Evolutionary conservation across 2,329 filamentous ascomycete species (phyloP).

Genomic region (Furcasterigmium furcatum): DNA sequence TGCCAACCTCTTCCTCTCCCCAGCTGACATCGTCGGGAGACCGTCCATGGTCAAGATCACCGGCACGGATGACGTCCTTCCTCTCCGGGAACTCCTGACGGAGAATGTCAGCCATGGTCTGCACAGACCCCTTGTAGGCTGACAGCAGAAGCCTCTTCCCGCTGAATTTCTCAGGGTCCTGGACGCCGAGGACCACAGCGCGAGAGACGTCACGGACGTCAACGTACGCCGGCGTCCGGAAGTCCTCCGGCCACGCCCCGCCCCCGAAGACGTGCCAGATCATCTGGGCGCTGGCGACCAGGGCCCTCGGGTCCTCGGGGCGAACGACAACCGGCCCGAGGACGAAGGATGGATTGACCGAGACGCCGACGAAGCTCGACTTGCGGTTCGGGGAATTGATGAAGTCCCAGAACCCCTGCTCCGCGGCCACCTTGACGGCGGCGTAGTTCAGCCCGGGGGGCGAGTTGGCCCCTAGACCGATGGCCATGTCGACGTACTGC

Average conservation of each 20-base stretch:
- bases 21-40: conserved; percentile 5
- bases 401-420: conserved; percentile 25
- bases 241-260: conserved; percentile 2
- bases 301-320: conserved; percentile 6
- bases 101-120: conserved; percentile 7
- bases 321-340: conserved; percentile 14
- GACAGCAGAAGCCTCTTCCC: conserved; percentile 5
- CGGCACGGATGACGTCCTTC: conserved; percentile 4
- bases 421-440: conserved; percentile 25
- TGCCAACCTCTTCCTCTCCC: conserved; percentile 1
- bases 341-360: conserved; percentile 24
- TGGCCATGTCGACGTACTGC: not conserved
- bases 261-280: conserved; percentile 4
- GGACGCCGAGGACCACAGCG: conserved; percentile 6
- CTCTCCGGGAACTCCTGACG: conserved; percentile 4
- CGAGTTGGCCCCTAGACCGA: conserved; percentile 8
- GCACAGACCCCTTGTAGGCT: not conserved
- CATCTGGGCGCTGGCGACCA: conserved; percentile 6
- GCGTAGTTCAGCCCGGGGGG: conserved; percentile 16
- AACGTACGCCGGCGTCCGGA: conserved; percentile 3
- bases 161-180: not conserved
- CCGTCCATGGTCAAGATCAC: conserved; percentile 8
- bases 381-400: not conserved
- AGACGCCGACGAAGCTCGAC: conserved; percentile 23
- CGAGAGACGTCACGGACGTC: conserved; percentile 11